These are phyloP conservation scores for Mucor saturninus DNA, from an alignment of 371 early-diverging fungal species.

Conservation along the genomic window DNA sequence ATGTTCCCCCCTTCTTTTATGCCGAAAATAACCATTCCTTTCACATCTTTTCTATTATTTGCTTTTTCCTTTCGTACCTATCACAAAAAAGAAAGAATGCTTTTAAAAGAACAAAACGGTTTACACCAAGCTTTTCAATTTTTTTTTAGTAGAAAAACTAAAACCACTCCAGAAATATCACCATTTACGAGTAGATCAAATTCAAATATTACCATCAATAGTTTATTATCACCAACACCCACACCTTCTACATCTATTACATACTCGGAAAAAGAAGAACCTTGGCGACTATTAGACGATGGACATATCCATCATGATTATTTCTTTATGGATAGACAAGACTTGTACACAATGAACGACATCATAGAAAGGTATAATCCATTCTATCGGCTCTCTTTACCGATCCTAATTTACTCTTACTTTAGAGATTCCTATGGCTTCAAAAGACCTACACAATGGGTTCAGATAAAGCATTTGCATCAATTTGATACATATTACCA, in stretches of 20 bases:
- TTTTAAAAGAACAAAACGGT: conserved; percentile 3
- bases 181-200: conserved; percentile 7
- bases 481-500: conserved; percentile 60
- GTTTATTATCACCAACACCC: conserved; percentile 1
- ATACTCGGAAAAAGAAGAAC: conserved; percentile 3
- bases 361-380: conserved; percentile 14
- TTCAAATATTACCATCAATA: conserved; percentile 12
- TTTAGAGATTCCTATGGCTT: conserved; percentile 70
- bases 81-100: neutral
- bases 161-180: neutral
- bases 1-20: no score
- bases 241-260: neutral
- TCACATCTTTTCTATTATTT: neutral
- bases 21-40: neutral
- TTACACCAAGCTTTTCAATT: conserved; percentile 15
- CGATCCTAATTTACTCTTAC: neutral
- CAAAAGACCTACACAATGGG: conserved; percentile 61
- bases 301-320: conserved; percentile 11
- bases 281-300: conserved; percentile 12
- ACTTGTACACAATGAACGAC: neutral
- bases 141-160: conserved; percentile 4
- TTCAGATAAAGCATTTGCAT: conserved; percentile 47
- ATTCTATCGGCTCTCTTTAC: neutral
- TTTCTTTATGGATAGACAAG: conserved; percentile 21
- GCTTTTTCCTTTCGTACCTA: neutral